Conservation (phyloP, 352 stramenopile species). For the Phytophthora rubi region DNA sequence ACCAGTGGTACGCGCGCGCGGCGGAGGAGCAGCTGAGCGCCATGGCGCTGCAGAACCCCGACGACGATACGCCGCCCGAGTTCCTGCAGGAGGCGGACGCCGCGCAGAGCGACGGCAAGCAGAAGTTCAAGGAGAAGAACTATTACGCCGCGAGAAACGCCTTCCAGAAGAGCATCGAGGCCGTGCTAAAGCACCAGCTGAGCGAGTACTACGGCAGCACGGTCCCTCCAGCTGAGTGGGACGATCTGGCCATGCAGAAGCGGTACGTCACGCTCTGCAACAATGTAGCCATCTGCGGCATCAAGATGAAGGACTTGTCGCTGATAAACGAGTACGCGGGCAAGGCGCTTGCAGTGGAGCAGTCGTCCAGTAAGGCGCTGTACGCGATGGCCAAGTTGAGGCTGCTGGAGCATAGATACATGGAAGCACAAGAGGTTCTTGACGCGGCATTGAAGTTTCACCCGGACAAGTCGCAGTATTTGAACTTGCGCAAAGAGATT, state of each 20-base stretch:
- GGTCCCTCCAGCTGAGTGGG: conserved; percentile 45
- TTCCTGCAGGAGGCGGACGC: conserved; percentile 49
- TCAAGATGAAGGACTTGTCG: conserved; percentile 67
- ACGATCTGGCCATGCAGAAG: conserved; percentile 44
- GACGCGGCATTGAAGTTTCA: conserved; percentile 46
- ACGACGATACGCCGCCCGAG: conserved; percentile 31
- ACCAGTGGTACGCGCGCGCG: conserved; percentile 54
- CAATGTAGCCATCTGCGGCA: conserved; percentile 79
- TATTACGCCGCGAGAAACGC: conserved; percentile 75
- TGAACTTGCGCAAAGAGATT: conserved; percentile 59
- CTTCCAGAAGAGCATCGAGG: conserved; percentile 57
- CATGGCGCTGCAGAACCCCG: conserved; percentile 23
- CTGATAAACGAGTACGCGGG: conserved; percentile 63
- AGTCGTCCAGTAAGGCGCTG: conserved; percentile 61
- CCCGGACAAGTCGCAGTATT: conserved; percentile 54
- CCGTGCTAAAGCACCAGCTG: conserved; percentile 48
- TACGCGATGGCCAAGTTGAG: conserved; percentile 76
- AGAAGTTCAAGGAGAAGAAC: conserved; percentile 67
- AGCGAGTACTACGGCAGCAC: conserved; percentile 55
- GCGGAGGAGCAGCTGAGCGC: conserved; percentile 29
- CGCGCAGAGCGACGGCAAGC: conserved; percentile 64
- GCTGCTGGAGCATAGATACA: conserved; percentile 64
- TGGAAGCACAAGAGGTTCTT: conserved; percentile 52
- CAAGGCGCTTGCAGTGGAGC: conserved; percentile 61
- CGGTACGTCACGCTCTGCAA: conserved; percentile 73